Conservation (phyloP, 1,284 basidiomycete species). For the Erythrobasidium hasegawianum region DNA sequence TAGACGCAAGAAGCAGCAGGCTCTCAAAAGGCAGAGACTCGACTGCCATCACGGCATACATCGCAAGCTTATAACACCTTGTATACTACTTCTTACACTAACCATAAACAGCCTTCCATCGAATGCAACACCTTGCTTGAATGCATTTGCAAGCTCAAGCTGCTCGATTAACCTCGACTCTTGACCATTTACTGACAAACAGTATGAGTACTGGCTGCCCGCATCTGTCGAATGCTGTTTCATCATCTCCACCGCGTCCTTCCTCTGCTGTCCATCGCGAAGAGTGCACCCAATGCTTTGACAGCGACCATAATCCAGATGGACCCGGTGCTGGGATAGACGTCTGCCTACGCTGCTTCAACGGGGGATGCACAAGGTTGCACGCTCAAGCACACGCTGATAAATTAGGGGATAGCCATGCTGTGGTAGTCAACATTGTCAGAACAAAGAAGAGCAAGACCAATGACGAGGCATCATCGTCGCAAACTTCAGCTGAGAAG, state of each 20-base stretch:
- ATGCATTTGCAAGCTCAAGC: too few relatives aligned
- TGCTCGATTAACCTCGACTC: neutral
- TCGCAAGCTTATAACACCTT: too few relatives aligned
- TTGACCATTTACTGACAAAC: neutral
- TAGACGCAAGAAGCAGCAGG: neutral
- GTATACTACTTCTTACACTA: too few relatives aligned
- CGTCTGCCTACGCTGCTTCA: slow-evolving; percentile 89
- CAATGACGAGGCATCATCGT: neutral
- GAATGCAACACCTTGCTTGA: too few relatives aligned
- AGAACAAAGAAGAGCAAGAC: slow-evolving; percentile 61
- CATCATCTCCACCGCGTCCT: slow-evolving; percentile 5
- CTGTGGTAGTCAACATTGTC: slow-evolving; percentile 75
- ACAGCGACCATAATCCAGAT: slow-evolving; percentile 89
- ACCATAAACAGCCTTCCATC: too few relatives aligned
- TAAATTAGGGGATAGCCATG: slow-evolving; percentile 62
- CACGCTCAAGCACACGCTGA: slow-evolving; percentile 69
- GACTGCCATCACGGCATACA: too few relatives aligned
- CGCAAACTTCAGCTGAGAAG: slow-evolving; percentile 2
- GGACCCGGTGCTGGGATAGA: slow-evolving; percentile 66
- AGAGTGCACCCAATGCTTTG: slow-evolving; percentile 95
- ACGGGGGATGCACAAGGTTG: slow-evolving; percentile 75
- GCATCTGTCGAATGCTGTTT: too few relatives aligned
- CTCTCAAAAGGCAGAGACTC: neutral
- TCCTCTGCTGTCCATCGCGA: slow-evolving; percentile 64
- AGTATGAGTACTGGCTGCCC: neutral